These are phyloP conservation scores for Maudiozyma saulgeensis DNA, from an alignment of 805 yeast genomes.

Conservation along the genomic window DNA sequence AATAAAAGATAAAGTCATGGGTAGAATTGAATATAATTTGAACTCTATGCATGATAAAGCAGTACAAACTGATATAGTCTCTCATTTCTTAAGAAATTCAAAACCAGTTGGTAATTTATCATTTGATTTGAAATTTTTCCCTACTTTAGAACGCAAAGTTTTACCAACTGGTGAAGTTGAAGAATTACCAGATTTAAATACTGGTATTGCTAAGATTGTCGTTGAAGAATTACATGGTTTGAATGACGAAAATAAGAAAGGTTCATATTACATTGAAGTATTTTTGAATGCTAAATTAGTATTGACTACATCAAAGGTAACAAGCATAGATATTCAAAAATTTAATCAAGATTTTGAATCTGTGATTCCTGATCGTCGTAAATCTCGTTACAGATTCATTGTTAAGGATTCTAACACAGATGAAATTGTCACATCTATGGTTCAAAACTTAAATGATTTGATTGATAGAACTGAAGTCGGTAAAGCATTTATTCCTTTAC, in stretches of 20 bases:
- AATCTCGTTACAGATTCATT: slow-evolving; percentile 56
- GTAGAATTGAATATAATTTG: slow-evolving; percentile 64
- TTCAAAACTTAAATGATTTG: slow-evolving; percentile 52
- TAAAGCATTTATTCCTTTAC: slow-evolving; percentile 65
- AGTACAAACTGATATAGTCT: slow-evolving; percentile 38
- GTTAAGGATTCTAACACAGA: slow-evolving; percentile 54
- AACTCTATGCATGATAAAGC: slow-evolving; percentile 50
- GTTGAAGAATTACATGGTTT: slow-evolving; percentile 36
- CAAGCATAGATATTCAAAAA: slow-evolving; percentile 53
- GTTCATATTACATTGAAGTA: slow-evolving; percentile 62
- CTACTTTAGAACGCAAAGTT: slow-evolving; percentile 52
- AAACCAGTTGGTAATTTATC: slow-evolving; percentile 68
- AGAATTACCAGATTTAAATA: slow-evolving; percentile 86
- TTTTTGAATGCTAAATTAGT: slow-evolving; percentile 53
- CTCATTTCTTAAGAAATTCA: slow-evolving; percentile 68
- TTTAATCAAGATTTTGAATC: slow-evolving; percentile 59
- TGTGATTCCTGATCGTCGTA: slow-evolving; percentile 62
- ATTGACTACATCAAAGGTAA: slow-evolving; percentile 40
- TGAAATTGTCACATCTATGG: slow-evolving; percentile 48
- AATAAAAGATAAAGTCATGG: slow-evolving; percentile 67
- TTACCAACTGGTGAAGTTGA: slow-evolving; percentile 71
- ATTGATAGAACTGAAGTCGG: slow-evolving; percentile 73
- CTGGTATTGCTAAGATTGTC: slow-evolving; percentile 65
- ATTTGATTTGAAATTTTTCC: slow-evolving; percentile 67
- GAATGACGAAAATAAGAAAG: slow-evolving; percentile 39